Evolutionary conservation across 2,329 filamentous ascomycete genomes (phyloP).

Genomic region (Ramularia endophylla): DNA sequence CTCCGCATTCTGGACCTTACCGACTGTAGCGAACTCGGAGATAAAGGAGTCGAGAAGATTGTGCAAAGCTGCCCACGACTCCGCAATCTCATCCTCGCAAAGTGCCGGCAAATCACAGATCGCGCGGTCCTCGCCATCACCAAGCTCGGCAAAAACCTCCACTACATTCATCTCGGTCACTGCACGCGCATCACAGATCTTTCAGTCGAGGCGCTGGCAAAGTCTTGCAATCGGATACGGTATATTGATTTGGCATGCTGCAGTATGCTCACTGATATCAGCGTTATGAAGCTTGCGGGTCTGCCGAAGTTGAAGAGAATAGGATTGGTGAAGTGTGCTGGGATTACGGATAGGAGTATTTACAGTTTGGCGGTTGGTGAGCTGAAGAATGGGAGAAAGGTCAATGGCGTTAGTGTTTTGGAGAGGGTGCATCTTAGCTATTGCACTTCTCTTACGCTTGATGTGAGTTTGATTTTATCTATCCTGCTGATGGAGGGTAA

Average conservation of each 20-base stretch:
- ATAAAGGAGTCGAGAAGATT: constrained; percentile 82
- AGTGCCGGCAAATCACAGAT: constrained; percentile 91
- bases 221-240: constrained; percentile 82
- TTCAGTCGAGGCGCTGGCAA: constrained; percentile 77
- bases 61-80: constrained; percentile 79
- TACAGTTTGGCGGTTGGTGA: constrained; percentile 60
- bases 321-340: constrained; percentile 86
- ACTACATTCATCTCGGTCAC: constrained; percentile 94
- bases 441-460: constrained; percentile 75
- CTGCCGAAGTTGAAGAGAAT: constrained; percentile 93
- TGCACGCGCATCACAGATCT: constrained; percentile 86
- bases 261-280: constrained; percentile 76
- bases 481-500: not conserved
- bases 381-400: constrained; percentile 36
- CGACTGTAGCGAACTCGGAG: constrained; percentile 75
- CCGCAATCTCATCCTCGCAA: constrained; percentile 87
- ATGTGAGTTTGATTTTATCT: constrained; percentile 50
- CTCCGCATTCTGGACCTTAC: constrained; percentile 91
- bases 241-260: constrained; percentile 99
- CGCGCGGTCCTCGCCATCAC: constrained; percentile 80
- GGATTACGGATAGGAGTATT: constrained; percentile 87
- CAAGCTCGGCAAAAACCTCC: constrained; percentile 86
- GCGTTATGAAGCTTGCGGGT: constrained; percentile 74
- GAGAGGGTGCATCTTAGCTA: constrained; percentile 97
- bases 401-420: constrained; percentile 58